A percentile compares a stretch with the other conserved stretches of the same genome.
phyloP scores from a whole-genome alignment of 225 moss, liverwort and hornwort genomes.

The Pleurozium schreberi region DNA sequence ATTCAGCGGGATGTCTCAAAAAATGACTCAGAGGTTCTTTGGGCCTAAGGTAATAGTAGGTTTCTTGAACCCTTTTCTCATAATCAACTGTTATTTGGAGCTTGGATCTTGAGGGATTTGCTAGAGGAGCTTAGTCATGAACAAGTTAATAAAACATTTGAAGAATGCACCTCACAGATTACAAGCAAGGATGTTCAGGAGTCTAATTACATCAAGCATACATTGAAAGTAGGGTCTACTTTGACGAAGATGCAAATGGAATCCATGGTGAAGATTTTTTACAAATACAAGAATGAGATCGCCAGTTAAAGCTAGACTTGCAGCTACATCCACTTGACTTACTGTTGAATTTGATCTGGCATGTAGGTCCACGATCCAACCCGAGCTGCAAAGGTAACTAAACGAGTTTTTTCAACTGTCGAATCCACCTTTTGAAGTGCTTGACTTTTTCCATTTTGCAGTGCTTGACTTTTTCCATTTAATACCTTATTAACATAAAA shows the following conservation, averaged over 20 bases:
- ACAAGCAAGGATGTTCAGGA: not conserved
- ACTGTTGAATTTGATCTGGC: not conserved
- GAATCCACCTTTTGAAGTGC: not conserved
- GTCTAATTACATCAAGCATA: not conserved
- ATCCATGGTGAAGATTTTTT: not conserved
- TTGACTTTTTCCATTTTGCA: not conserved
- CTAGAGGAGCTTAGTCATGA: not conserved
- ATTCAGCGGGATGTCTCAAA: slow-evolving; percentile 30
- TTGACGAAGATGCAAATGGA: not conserved
- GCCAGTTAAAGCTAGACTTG: not conserved
- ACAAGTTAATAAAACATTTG: not conserved
- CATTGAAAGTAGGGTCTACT: not conserved
- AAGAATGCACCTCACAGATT: not conserved
- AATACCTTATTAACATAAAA: not conserved
- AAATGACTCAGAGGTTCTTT: slow-evolving; percentile 29
- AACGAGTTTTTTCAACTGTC: not conserved
- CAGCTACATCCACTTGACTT: not conserved
- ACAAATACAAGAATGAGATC: not conserved
- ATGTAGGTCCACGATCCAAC: slow-evolving; percentile 28
- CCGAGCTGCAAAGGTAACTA: slow-evolving; percentile 18
- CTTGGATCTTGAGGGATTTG: not conserved
- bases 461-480: not conserved
- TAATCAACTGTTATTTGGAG: not conserved
- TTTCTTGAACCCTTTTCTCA: not conserved
- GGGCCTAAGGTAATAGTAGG: slow-evolving; percentile 22